Evolutionary conservation across 331 rosid species (phyloP).

Genomic region (Acacia pycnantha): DNA sequence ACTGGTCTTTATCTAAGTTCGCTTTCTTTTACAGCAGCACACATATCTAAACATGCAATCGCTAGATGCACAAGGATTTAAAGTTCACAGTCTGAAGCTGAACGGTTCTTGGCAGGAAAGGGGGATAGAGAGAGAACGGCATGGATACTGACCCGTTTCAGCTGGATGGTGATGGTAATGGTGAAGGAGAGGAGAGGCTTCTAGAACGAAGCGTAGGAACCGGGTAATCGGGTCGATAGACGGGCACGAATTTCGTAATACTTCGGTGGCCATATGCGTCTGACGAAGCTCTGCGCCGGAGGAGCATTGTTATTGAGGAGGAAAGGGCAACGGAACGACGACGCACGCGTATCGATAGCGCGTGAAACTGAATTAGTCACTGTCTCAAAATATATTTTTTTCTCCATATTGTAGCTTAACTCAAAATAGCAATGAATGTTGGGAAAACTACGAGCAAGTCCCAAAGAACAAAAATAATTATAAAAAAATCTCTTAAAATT

Average conservation of each 20-base stretch:
- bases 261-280: constrained; percentile 59
- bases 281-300: not conserved
- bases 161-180: not conserved
- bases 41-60: not conserved
- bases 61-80: not conserved
- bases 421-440: too few species aligned
- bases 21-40: not conserved
- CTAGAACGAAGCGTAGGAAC: constrained; percentile 25
- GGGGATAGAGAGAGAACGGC: not conserved
- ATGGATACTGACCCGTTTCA: constrained; percentile 23
- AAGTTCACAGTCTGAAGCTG: not conserved
- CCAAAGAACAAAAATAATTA: too few species aligned
- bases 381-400: too few species aligned
- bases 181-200: constrained; percentile 3
- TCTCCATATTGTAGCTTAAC: too few species aligned
- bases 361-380: not conserved
- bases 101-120: not conserved
- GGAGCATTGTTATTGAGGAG: not conserved
- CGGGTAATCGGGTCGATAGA: constrained; percentile 11
- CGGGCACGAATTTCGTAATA: constrained; percentile 20
- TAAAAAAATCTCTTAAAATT: too few species aligned
- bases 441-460: too few species aligned
- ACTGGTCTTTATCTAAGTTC: not conserved
- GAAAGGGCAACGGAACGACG: not conserved
- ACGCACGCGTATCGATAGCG: constrained; percentile 1